These are phyloP conservation scores for Gossypium longicalyx DNA, from an alignment of 345 rosid species.

Conservation along the genomic window DNA sequence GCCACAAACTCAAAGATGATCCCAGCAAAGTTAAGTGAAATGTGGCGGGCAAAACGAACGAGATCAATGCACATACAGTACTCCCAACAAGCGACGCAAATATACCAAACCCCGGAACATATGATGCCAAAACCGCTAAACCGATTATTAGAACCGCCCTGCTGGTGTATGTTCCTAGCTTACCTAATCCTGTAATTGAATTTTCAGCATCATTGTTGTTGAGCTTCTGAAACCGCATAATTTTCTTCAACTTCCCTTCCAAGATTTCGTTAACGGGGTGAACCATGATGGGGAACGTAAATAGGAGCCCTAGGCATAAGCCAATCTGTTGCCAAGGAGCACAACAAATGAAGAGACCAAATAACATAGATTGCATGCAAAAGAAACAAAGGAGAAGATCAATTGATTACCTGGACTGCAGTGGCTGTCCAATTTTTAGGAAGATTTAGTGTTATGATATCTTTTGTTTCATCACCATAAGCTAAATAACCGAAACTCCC, in stretches of 20 bases:
- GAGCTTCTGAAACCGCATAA: constrained; percentile 39
- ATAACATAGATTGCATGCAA: neutral
- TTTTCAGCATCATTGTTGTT: constrained; percentile 22
- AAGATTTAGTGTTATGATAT: constrained; percentile 76
- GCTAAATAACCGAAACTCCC: constrained; percentile 91
- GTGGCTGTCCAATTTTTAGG: constrained; percentile 72
- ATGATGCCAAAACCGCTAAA: constrained; percentile 59
- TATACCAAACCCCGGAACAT: constrained; percentile 61
- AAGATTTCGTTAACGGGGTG: constrained; percentile 84
- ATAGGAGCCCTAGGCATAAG: constrained; percentile 71
- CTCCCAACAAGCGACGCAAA: constrained; percentile 85
- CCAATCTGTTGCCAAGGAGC: constrained; percentile 54
- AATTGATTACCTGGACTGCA: constrained; percentile 59
- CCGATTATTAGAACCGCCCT: constrained; percentile 54
- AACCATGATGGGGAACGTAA: constrained; percentile 86
- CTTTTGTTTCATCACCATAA: constrained; percentile 76
- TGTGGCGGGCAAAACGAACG: constrained; percentile 50
- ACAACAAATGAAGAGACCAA: neutral
- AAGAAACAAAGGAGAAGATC: too few relatives aligned
- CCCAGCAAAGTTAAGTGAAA: constrained; percentile 74
- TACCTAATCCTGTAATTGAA: constrained; percentile 29
- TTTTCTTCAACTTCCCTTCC: constrained; percentile 58
- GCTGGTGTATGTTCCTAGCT: constrained; percentile 23
- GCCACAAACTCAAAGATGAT: constrained; percentile 54
- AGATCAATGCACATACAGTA: constrained; percentile 54